A percentile compares a stretch with the other conserved stretches of the same genome.
These are phyloP conservation scores for Sporothrix phasma DNA, from an alignment of 2,329 filamentous ascomycete genomes.

Conservation along the genomic window DNA sequence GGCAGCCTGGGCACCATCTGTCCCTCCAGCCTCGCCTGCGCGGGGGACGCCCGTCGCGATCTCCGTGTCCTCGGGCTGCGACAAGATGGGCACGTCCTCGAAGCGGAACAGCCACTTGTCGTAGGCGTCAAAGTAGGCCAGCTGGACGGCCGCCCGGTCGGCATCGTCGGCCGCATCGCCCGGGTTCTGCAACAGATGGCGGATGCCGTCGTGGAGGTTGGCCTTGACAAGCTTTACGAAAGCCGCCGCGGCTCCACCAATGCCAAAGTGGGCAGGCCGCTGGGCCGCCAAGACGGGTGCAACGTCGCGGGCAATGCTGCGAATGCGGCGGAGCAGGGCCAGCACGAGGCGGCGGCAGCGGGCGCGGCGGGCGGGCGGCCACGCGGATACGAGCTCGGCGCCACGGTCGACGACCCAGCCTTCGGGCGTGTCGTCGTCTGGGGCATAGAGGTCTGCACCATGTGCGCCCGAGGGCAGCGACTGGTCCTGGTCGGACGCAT, in stretches of 20 bases:
- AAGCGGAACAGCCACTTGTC: constrained; percentile 51
- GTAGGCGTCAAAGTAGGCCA: constrained; percentile 29
- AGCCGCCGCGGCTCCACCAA: not conserved
- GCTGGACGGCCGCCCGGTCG: constrained; percentile 16
- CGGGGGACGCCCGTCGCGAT: not conserved
- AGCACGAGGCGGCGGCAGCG: constrained; percentile 25
- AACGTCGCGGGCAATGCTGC: constrained; percentile 21
- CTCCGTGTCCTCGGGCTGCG: constrained; percentile 29
- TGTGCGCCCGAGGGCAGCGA: not conserved
- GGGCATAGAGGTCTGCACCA: constrained; percentile 15
- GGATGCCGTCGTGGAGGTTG: constrained; percentile 32
- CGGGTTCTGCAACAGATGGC: constrained; percentile 23
- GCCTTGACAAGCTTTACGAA: constrained; percentile 24
- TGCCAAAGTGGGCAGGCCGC: constrained; percentile 19
- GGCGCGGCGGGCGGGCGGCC: constrained; percentile 10
- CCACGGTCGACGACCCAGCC: constrained; percentile 19
- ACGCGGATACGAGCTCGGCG: constrained; percentile 13
- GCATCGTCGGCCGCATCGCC: not conserved
- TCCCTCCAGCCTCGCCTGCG: not conserved
- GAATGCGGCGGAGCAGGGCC: constrained; percentile 23
- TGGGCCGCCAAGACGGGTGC: constrained; percentile 13
- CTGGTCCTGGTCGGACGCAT: constrained; percentile 39
- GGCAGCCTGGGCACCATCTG: not conserved
- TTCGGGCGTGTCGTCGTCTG: not conserved
- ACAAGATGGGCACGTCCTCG: constrained; percentile 32